Evolutionary conservation across 495 filamentous ascomycete genomes (phyloP).

Genomic region (Halenospora varia): DNA sequence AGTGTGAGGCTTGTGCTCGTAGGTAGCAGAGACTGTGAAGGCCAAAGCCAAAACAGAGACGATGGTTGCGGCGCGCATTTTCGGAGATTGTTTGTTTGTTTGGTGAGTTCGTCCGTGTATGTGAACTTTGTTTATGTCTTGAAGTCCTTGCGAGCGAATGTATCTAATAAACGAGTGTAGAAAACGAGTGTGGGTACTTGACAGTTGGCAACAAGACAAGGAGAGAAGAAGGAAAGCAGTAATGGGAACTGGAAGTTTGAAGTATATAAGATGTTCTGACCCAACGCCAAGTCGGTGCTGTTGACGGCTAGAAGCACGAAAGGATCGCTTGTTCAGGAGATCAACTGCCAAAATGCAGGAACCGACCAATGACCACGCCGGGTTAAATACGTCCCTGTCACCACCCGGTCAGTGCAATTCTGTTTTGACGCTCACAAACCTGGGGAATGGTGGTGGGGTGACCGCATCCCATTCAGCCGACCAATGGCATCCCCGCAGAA

Average conservation of each 20-base stretch:
- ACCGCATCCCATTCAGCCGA: background rate
- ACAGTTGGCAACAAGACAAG: background rate
- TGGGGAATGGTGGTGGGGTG: background rate
- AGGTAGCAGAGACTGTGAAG: background rate
- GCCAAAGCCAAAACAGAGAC: background rate
- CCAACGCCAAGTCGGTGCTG: background rate
- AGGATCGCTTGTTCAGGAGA: background rate
- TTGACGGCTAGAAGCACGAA: background rate
- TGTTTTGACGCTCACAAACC: background rate
- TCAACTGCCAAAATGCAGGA: background rate
- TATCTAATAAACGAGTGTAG: background rate
- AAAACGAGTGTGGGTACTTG: background rate
- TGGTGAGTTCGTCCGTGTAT: background rate
- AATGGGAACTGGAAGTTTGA: background rate
- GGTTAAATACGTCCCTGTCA: background rate
- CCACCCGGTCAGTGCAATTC: background rate
- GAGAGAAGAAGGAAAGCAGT: background rate
- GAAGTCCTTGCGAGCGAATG: background rate
- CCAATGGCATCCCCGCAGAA: background rate
- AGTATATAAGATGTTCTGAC: background rate
- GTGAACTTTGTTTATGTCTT: background rate
- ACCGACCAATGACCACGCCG: background rate
- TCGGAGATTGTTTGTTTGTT: background rate
- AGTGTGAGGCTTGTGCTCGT: background rate
- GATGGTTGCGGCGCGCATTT: background rate